Evolutionary conservation across 148 eudicot species (phyloP).

Genomic region (Drosera capensis): DNA sequence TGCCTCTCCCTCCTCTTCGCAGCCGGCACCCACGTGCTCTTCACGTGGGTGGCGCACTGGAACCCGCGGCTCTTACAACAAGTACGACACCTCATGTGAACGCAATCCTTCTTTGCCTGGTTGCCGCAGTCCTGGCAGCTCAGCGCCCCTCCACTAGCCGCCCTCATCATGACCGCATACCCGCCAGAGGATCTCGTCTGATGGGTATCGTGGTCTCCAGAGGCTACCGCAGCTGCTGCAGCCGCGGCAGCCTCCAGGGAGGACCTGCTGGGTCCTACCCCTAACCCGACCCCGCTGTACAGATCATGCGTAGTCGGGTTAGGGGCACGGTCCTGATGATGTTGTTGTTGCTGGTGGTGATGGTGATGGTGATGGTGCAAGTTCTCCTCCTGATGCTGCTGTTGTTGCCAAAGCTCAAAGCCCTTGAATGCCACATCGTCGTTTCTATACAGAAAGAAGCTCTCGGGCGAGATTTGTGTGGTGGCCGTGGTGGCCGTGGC

Average conservation of each 20-base stretch:
- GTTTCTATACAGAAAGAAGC: conserved; percentile 26
- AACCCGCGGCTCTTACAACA: conserved; percentile 59
- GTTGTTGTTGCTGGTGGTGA: conserved; percentile 6
- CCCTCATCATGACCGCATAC: conserved; percentile 14
- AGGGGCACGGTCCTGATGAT: too few relatives aligned
- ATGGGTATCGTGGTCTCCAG: conserved; percentile 13
- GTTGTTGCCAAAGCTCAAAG: conserved; percentile 42
- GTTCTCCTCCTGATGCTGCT: conserved; percentile 5
- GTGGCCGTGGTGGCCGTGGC: not conserved
- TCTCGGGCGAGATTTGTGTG: conserved; percentile 19
- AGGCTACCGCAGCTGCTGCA: not conserved
- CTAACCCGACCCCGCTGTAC: conserved; percentile 14
- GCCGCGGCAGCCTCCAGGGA: not conserved
- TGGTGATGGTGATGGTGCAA: conserved; percentile 7
- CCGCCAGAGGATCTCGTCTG: conserved; percentile 10
- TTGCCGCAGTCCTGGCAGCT: conserved; percentile 62
- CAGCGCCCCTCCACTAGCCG: conserved; percentile 13
- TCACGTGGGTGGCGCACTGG: conserved; percentile 47
- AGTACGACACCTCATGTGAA: conserved; percentile 50
- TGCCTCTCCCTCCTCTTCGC: conserved; percentile 36
- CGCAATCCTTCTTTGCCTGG: conserved; percentile 55
- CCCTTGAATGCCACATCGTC: conserved; percentile 17
- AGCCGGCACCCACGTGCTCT: conserved; percentile 62
- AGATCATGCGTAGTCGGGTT: conserved; percentile 25
- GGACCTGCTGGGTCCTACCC: conserved; percentile 14